phyloP scores from a whole-genome alignment of 441 rosid genomes.

The Isatis lusitanica region DNA sequence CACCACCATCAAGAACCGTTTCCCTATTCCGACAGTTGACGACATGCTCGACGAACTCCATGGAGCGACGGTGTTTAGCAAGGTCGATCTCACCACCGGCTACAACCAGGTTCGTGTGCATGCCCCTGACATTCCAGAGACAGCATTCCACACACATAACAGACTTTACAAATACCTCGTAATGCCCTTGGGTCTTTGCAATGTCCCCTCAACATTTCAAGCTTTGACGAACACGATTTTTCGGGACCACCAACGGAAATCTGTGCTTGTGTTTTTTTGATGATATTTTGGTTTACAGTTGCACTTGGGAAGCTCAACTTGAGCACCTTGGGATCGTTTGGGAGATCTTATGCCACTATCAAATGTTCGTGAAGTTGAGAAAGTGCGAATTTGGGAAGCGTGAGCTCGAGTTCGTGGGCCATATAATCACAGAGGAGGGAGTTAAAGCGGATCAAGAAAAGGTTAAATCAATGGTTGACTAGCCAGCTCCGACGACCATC shows the following conservation, averaged over 20 bases:
- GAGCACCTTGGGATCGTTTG: neutral
- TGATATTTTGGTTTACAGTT: neutral
- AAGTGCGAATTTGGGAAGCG: neutral
- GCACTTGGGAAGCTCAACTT: rapidly evolving
- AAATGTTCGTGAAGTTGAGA: neutral
- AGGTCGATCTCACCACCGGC: neutral
- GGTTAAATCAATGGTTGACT: neutral
- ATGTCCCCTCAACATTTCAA: neutral
- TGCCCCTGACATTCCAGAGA: neutral
- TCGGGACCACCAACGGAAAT: neutral
- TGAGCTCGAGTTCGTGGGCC: neutral
- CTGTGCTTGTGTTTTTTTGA: neutral
- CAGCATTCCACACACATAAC: neutral
- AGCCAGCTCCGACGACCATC: neutral
- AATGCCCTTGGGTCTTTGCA: neutral
- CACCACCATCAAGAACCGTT: neutral
- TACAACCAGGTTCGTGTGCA: neutral
- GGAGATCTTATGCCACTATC: neutral
- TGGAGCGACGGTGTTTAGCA: neutral
- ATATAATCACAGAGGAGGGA: rapidly evolving
- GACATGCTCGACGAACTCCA: neutral
- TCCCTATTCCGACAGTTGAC: neutral
- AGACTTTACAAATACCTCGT: neutral
- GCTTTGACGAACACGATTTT: neutral
- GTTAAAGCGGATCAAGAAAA: neutral